These are phyloP conservation scores for Amauroascus verrucosus DNA, from an alignment of 2,329 filamentous ascomycete species.

Conservation along the genomic window DNA sequence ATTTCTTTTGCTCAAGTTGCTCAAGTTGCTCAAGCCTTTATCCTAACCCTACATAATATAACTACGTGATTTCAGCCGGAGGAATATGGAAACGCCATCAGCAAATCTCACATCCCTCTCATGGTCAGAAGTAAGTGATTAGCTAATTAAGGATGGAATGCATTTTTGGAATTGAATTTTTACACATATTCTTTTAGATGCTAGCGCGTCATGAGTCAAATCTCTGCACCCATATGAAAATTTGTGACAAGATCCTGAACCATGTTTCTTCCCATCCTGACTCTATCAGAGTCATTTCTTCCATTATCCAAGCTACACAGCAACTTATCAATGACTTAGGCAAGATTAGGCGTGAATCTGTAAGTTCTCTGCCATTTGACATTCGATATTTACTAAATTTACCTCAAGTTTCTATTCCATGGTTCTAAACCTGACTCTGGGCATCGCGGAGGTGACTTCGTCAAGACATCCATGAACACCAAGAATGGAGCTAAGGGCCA, in stretches of 20 bases:
- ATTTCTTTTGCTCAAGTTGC: no score
- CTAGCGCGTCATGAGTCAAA: slow-evolving; percentile 34
- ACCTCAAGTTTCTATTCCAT: neutral
- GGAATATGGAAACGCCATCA: neutral
- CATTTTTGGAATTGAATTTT: neutral
- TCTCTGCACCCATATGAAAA: slow-evolving; percentile 31
- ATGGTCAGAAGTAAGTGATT: neutral
- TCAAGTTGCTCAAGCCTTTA: neutral
- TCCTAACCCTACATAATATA: neutral
- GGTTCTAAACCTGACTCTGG: neutral
- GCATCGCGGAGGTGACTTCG: neutral
- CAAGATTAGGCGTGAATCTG: slow-evolving; percentile 28
- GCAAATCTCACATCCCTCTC: neutral
- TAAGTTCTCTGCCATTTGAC: slow-evolving; percentile 19
- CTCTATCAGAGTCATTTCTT: slow-evolving; percentile 25
- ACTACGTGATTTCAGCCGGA: neutral
- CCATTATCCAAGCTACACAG: slow-evolving; percentile 33
- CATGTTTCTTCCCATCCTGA: slow-evolving; percentile 24
- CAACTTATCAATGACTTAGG: slow-evolving; percentile 31
- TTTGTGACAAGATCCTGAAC: slow-evolving; percentile 28
- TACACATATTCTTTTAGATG: slow-evolving; percentile 19
- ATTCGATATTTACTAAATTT: neutral
- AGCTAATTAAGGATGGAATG: neutral
- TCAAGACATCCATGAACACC: neutral
- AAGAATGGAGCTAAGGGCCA: neutral